These are phyloP conservation scores for Suhomyces terraborum DNA, from an alignment of 1,139 yeast species.

Conservation along the genomic window DNA sequence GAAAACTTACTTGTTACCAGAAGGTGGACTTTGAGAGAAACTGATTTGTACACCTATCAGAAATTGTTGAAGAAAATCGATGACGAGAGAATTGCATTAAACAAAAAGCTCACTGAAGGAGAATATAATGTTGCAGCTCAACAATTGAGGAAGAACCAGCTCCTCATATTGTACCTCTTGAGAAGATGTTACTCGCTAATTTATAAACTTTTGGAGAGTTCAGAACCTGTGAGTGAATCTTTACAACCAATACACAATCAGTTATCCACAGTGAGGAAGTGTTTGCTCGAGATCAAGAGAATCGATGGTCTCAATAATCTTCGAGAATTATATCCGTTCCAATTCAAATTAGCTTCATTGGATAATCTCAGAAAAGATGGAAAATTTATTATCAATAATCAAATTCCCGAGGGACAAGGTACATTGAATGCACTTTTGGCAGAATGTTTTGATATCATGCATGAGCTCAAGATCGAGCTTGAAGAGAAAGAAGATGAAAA, in stretches of 20 bases:
- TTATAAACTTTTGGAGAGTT: constrained; percentile 83
- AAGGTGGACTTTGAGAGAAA: constrained; percentile 95
- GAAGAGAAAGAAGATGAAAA: constrained; percentile 59
- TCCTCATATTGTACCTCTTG: constrained; percentile 72
- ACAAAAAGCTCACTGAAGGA: constrained; percentile 21
- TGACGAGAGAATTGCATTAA: constrained; percentile 57
- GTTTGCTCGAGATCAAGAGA: constrained; percentile 83
- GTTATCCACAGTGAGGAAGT: constrained; percentile 83
- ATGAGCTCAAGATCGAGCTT: constrained; percentile 85
- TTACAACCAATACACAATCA: constrained; percentile 92
- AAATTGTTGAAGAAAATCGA: constrained; percentile 72
- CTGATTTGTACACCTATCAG: constrained; percentile 85
- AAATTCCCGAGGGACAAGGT: constrained; percentile 97
- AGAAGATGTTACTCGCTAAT: constrained; percentile 89
- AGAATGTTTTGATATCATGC: constrained; percentile 90
- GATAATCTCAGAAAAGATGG: constrained; percentile 89
- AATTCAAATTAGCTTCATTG: constrained; percentile 85
- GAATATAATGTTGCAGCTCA: constrained; percentile 18
- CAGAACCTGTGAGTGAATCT: constrained; percentile 94
- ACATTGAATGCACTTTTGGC: constrained; percentile 85
- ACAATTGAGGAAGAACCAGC: constrained; percentile 47
- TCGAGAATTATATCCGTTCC: constrained; percentile 92
- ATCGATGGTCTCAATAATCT: constrained; percentile 87
- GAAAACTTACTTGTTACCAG: constrained; percentile 86
- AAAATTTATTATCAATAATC: constrained; percentile 81